Percentiles rank a stretch among this genome's conserved stretches.
Conservation (phyloP, 2,329 filamentous ascomycete genomes). For the Pseudogymnoascus sp. region DNA sequence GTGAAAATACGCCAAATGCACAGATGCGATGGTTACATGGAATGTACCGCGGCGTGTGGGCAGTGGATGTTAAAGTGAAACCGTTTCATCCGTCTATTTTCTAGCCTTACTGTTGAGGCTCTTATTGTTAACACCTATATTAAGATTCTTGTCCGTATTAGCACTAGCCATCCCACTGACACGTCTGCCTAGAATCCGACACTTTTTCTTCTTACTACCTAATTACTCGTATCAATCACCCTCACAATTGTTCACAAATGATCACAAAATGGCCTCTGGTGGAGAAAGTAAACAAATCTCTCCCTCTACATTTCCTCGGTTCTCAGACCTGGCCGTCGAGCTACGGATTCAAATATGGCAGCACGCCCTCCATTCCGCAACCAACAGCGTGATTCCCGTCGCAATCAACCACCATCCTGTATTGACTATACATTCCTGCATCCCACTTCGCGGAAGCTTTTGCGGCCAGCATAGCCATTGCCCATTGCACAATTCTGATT, state of each 20-base stretch:
- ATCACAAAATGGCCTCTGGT: conserved; percentile 10
- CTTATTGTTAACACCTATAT: too few species aligned
- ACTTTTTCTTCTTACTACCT: not conserved
- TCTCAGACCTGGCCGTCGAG: conserved; percentile 9
- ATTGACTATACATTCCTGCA: conserved; percentile 9
- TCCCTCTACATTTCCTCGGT: conserved; percentile 12
- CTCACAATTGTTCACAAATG: conserved; percentile 10
- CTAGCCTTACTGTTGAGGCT: too few species aligned
- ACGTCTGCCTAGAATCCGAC: conserved; percentile 10
- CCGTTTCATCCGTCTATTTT: too few species aligned
- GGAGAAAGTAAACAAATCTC: conserved; percentile 9
- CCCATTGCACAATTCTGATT: conserved; percentile 9
- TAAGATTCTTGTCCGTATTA: too few species aligned
- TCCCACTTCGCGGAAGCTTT: conserved; percentile 12
- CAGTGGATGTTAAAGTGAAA: too few species aligned
- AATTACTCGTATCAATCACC: conserved; percentile 8
- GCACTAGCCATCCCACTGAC: too few species aligned
- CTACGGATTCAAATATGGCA: conserved; percentile 12
- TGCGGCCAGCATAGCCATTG: conserved; percentile 12
- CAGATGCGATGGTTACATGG: too few species aligned
- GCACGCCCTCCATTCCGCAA: conserved; percentile 11
- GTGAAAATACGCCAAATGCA: too few species aligned
- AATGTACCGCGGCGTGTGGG: too few species aligned
- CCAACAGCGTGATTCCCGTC: conserved; percentile 11
- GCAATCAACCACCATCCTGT: conserved; percentile 11